Conservation (phyloP, 306 rosid genomes). For the Erythrophleum fordii region DNA sequence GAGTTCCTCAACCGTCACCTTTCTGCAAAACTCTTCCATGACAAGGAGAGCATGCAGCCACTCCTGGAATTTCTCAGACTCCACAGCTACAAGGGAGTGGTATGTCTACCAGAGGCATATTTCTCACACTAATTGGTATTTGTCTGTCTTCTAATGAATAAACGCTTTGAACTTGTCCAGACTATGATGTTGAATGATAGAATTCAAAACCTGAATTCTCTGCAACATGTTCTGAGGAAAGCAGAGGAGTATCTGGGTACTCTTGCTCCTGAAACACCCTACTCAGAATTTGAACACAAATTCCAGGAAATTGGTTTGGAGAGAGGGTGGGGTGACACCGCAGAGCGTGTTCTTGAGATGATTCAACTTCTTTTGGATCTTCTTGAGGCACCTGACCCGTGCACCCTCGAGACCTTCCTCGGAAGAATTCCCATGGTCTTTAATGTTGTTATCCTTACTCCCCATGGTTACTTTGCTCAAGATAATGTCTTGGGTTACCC, state of each 20-base stretch:
- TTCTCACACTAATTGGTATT: background rate
- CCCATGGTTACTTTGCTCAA: conserved; percentile 97
- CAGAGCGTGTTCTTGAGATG: conserved; percentile 79
- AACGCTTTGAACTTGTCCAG: conserved; percentile 49
- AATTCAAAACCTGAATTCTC: conserved; percentile 69
- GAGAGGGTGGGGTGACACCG: conserved; percentile 97
- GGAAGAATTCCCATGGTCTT: conserved; percentile 97
- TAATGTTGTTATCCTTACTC: conserved; percentile 93
- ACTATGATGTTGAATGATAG: conserved; percentile 87
- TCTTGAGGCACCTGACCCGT: conserved; percentile 98
- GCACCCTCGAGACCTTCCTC: conserved; percentile 86
- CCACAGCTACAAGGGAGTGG: conserved; percentile 90
- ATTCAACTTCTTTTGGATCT: conserved; percentile 92
- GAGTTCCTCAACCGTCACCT: conserved; percentile 99
- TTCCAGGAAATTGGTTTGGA: conserved; percentile 86
- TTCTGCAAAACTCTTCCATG: conserved; percentile 97
- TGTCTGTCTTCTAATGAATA: conserved; percentile 15
- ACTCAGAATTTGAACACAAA: conserved; percentile 63
- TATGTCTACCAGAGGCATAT: conserved; percentile 15
- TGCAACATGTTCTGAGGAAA: conserved; percentile 81
- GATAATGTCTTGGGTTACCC: conserved; percentile 98
- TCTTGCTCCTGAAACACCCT: conserved; percentile 64
- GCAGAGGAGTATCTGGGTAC: conserved; percentile 73
- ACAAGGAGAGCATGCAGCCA: conserved; percentile 93
- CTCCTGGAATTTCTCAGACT: conserved; percentile 85